A percentile compares a stretch with the other conserved stretches of the same genome.
phyloP scores from a whole-genome alignment of 805 yeast species.

The Pichia rugopelliculosa region DNA sequence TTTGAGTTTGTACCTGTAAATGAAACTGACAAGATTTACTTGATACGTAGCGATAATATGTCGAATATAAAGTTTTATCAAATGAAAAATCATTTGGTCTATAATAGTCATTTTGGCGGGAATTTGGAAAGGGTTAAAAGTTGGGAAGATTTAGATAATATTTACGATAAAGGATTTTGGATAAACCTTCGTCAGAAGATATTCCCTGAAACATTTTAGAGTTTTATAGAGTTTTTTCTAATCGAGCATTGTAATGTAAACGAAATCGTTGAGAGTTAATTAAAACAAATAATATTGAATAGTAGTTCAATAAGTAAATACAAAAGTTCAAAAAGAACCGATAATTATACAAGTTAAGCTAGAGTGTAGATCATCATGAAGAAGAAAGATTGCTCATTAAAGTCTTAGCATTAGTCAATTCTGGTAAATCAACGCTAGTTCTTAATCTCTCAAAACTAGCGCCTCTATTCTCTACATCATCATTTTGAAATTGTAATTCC shows the following conservation, averaged over 20 bases:
- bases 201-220: constrained; percentile 14
- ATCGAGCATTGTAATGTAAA: neutral
- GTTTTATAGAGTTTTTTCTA: neutral
- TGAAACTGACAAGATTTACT: neutral
- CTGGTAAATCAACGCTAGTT: constrained; percentile 33
- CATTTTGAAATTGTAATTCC: constrained; percentile 10
- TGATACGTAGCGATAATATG: neutral
- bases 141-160: constrained; percentile 33
- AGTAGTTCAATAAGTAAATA: neutral
- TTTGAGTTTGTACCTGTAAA: constrained; percentile 17
- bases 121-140: constrained; percentile 10
- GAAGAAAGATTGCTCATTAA: constrained; percentile 25
- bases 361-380: neutral
- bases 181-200: constrained; percentile 32
- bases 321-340: neutral
- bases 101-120: constrained; percentile 1
- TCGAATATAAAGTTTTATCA: neutral
- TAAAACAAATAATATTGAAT: neutral
- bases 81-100: neutral
- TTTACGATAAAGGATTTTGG: constrained; percentile 45
- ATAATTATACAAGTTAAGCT: neutral
- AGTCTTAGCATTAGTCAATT: constrained; percentile 29
- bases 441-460: constrained; percentile 24
- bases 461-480: constrained; percentile 16
- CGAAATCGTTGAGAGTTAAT: neutral